A percentile compares a stretch with the other conserved stretches of the same genome.
phyloP scores from a whole-genome alignment of 2,329 filamentous ascomycete genomes.

The Trichoderma harzianum region DNA sequence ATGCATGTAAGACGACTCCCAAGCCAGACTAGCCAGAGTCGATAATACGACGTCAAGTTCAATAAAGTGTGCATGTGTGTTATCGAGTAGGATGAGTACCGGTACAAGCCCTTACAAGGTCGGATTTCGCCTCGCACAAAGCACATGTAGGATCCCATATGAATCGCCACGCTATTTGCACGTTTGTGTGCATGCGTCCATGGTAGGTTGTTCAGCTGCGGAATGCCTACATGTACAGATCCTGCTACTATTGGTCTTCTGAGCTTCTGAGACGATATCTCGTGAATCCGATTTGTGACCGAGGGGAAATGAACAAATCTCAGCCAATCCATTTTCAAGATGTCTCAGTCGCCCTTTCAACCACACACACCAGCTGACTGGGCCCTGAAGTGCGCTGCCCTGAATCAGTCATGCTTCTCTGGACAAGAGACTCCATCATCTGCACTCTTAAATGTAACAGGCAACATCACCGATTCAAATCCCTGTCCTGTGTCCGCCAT shows the following conservation, averaged over 20 bases:
- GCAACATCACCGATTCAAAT: not conserved
- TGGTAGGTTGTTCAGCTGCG: not conserved
- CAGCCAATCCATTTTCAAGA: not conserved
- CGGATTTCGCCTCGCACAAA: not conserved
- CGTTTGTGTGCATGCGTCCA: not conserved
- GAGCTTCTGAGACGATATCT: not conserved
- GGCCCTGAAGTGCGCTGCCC: rapidly evolving
- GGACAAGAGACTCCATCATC: not conserved
- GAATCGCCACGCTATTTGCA: not conserved
- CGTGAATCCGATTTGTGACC: not conserved
- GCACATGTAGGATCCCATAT: not conserved
- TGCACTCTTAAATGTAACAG: not conserved
- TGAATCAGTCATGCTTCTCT: not conserved
- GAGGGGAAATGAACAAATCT: not conserved
- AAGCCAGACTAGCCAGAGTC: not conserved
- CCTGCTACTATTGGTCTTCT: not conserved
- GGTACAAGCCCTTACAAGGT: not conserved
- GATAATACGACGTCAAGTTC: not conserved
- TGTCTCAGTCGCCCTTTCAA: not conserved
- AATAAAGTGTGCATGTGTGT: not conserved
- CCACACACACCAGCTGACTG: not conserved
- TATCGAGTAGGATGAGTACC: not conserved
- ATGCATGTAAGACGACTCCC: slow-evolving; percentile 14
- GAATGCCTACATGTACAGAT: not conserved
- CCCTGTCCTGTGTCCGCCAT: not conserved